Percentiles rank a stretch among this genome's conserved stretches.
Conservation (phyloP, 2,329 filamentous ascomycete species). For the Atkinsonella hypoxylon region DNA sequence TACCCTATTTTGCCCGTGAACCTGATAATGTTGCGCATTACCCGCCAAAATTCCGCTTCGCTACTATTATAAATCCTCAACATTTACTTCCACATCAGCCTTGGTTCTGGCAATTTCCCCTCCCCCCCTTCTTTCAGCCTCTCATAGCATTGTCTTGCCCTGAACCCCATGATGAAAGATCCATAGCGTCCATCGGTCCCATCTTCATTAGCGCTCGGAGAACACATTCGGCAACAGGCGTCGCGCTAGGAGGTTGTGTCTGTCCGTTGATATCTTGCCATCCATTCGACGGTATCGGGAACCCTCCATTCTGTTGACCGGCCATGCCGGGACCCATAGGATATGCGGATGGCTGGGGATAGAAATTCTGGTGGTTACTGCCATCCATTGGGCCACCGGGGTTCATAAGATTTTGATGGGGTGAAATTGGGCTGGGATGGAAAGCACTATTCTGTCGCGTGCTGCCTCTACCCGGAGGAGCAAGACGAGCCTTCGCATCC, state of each 20-base stretch:
- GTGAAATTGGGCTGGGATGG: conserved; percentile 37
- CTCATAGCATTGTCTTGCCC: conserved; percentile 16
- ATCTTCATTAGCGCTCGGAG: conserved; percentile 46
- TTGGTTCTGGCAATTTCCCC: background rate
- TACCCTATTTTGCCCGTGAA: background rate
- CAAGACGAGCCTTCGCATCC: conserved; percentile 17
- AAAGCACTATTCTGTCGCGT: conserved; percentile 35
- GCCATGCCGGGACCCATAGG: conserved; percentile 14
- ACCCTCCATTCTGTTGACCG: conserved; percentile 20
- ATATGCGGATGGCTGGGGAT: conserved; percentile 27
- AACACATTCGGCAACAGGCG: conserved; percentile 44
- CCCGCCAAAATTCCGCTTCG: background rate
- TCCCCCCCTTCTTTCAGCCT: conserved; percentile 1
- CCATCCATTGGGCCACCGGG: conserved; percentile 24
- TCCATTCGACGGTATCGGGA: conserved; percentile 28
- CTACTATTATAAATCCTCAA: background rate
- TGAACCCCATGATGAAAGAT: conserved; percentile 36
- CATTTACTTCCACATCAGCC: background rate
- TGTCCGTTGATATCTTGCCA: conserved; percentile 33
- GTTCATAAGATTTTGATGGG: conserved; percentile 28
- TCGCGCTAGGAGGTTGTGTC: conserved; percentile 28
- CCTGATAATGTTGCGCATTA: background rate
- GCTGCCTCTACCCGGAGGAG: conserved; percentile 19
- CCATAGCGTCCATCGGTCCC: conserved; percentile 49
- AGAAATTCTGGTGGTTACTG: conserved; percentile 26